Base-by-base conservation (phyloP, 495 filamentous ascomycete species). In the Talaromyces wortmannii region DNA sequence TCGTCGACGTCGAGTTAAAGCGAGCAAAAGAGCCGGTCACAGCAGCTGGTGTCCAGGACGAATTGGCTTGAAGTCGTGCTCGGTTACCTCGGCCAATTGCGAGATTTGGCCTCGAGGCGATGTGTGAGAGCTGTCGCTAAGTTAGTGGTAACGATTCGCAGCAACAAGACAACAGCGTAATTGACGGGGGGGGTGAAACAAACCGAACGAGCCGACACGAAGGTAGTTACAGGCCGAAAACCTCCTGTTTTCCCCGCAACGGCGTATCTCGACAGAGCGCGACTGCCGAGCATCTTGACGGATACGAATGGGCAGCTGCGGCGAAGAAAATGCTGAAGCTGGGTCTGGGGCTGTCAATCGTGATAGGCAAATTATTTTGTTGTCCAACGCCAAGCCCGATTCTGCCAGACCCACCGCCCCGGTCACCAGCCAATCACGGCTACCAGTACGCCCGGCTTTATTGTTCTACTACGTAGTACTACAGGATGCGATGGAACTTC, bases 1-100 rank as follows among this genome's bases (percentile, higher is more conserved):
- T 55, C 6, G 78, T 69, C 10, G 72, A 59, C 13, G 74, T 71
- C 7, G 74, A 77, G 48, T 77, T 77, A 65, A 77, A 77, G 33
- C 74, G 71, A 40, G 68, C 43, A 12, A 46, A 45, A 17, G 52
- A 10, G 17, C 52, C 29, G 13, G 40, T 45, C 5, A 53, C 42
- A 15, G 52, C 31, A 6, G 42, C 42, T 13, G 52, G 42, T 11
- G 40, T 40, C 30, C 43, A 53, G n/a, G 43, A 53, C 31, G 43
- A 53, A 13, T 42, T 53, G 5, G 52, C 42, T 33, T 45, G 31
- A 15, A 53, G n/a, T 15, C 52, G 52, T 45, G 44, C 11, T 3
- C 30, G 40, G 5, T 8, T n/a, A 31, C 40, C 40, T 7, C 29
- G 40, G 40, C 52, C 16, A 12, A n/a, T 7, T 10, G 43, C 15